Conservation (phyloP, 2,329 filamentous ascomycete genomes). For the Ceratocystis lukuohia region DNA sequence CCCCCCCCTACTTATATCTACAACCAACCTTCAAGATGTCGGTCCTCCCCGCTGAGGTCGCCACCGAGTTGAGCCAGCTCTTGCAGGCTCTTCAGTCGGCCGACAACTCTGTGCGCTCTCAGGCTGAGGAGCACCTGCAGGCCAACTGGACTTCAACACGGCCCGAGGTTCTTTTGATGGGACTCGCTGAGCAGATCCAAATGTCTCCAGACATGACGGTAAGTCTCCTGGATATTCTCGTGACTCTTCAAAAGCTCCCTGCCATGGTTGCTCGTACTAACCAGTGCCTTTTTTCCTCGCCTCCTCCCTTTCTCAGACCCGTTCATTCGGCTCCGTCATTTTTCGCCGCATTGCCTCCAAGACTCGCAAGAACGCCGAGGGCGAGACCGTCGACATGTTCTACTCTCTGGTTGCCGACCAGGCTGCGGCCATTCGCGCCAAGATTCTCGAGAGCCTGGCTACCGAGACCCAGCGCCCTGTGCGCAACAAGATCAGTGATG, state of each 20-base stretch:
- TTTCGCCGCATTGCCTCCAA: conserved; percentile 90
- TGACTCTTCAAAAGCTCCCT: neutral
- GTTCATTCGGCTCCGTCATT: conserved; percentile 83
- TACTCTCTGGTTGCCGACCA: conserved; percentile 62
- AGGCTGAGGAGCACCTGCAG: conserved; percentile 81
- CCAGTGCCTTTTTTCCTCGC: neutral
- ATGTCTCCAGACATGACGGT: conserved; percentile 61
- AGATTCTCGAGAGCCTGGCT: conserved; percentile 64
- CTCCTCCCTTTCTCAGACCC: conserved; percentile 42
- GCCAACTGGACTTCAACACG: conserved; percentile 74
- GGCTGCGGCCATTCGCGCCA: conserved; percentile 65
- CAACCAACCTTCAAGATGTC: conserved; percentile 46
- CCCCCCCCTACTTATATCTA: conserved; percentile 2
- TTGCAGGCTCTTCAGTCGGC: conserved; percentile 77
- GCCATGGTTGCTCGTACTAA: neutral
- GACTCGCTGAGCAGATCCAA: conserved; percentile 81
- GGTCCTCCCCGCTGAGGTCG: conserved; percentile 69
- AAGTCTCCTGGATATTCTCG: conserved; percentile 23
- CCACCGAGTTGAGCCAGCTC: conserved; percentile 72
- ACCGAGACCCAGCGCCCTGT: conserved; percentile 60
- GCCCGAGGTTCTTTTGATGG: conserved; percentile 84
- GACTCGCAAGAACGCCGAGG: conserved; percentile 60
- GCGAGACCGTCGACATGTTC: conserved; percentile 70
- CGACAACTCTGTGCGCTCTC: conserved; percentile 72
- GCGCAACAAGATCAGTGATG: conserved; percentile 91